Conservation (phyloP, 1,139 yeast species). For the Scheffersomyces cryptocercus region DNA sequence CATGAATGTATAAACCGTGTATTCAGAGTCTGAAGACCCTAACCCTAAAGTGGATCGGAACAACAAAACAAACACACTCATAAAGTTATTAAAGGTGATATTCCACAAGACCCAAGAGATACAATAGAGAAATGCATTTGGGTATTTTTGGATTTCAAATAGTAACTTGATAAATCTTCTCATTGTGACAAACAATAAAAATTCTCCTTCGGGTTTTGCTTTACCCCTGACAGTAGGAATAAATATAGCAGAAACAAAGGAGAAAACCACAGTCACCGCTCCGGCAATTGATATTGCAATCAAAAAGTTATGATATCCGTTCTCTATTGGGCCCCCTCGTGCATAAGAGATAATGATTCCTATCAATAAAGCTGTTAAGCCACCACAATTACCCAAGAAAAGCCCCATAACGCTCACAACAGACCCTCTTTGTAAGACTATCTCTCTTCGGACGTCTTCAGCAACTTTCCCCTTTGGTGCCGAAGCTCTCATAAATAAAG, state of each 20-base stretch:
- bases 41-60: conserved; percentile 45
- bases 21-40: conserved; percentile 41
- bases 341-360: conserved; percentile 42
- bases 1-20: conserved; percentile 42
- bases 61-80: conserved; percentile 38
- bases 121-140: conserved; percentile 41
- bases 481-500: conserved; percentile 41
- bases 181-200: conserved; percentile 24
- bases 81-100: conserved; percentile 36
- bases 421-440: conserved; percentile 34
- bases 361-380: conserved; percentile 38
- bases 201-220: conserved; percentile 24
- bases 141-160: conserved; percentile 29
- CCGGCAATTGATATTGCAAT: conserved; percentile 47
- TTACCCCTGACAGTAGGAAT: conserved; percentile 37
- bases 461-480: conserved; percentile 15
- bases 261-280: conserved; percentile 30
- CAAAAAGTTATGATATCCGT: conserved; percentile 37
- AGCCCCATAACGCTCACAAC: conserved; percentile 43
- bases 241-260: conserved; percentile 25
- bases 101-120: conserved; percentile 50
- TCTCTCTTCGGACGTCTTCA: conserved; percentile 26
- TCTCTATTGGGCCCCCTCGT: conserved; percentile 25
- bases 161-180: conserved; percentile 27
- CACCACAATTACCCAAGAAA: conserved; percentile 41